A percentile compares a stretch with the other conserved stretches of the same genome.
Evolutionary conservation across 1,284 basidiomycete genomes (phyloP).

Genomic region (Bjerkandera adusta): DNA sequence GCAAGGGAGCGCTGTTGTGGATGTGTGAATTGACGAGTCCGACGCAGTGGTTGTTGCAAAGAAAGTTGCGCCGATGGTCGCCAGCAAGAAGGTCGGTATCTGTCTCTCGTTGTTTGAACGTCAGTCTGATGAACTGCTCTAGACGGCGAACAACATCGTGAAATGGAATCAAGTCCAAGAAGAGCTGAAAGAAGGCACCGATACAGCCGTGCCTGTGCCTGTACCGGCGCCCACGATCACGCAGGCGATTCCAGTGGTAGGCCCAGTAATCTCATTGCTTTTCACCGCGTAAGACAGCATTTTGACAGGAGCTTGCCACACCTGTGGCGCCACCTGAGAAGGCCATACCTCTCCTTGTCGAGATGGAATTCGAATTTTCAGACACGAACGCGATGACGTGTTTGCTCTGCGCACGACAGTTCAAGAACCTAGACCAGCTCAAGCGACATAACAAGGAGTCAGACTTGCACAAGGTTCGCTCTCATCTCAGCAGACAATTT

Average conservation of each 20-base stretch:
- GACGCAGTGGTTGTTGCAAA: conserved; percentile 57
- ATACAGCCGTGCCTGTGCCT: conserved; percentile 20
- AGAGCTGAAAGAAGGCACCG: conserved; percentile 53
- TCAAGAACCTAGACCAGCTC: conserved; percentile 83
- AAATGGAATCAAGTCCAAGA: conserved; percentile 95
- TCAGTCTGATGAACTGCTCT: neutral
- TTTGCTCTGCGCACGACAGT: conserved; percentile 87
- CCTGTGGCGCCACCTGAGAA: conserved; percentile 20
- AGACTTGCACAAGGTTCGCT: conserved; percentile 81
- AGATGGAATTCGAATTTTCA: conserved; percentile 73
- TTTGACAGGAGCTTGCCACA: conserved; percentile 16
- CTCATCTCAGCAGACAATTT: conserved; percentile 4
- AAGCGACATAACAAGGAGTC: conserved; percentile 88
- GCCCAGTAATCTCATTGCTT: neutral
- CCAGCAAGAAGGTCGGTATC: conserved; percentile 79
- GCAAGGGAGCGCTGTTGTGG: conserved; percentile 19
- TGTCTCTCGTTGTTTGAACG: neutral
- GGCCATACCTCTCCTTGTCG: conserved; percentile 35
- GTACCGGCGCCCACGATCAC: too few relatives aligned
- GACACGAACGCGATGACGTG: conserved; percentile 75
- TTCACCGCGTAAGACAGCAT: conserved; percentile 8
- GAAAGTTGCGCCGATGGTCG: conserved; percentile 80
- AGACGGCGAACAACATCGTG: conserved; percentile 87
- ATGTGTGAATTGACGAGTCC: conserved; percentile 27
- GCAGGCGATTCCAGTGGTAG: conserved; percentile 2